phyloP scores from a whole-genome alignment of 305 asterid species.

The Fraxinus dipetala region DNA sequence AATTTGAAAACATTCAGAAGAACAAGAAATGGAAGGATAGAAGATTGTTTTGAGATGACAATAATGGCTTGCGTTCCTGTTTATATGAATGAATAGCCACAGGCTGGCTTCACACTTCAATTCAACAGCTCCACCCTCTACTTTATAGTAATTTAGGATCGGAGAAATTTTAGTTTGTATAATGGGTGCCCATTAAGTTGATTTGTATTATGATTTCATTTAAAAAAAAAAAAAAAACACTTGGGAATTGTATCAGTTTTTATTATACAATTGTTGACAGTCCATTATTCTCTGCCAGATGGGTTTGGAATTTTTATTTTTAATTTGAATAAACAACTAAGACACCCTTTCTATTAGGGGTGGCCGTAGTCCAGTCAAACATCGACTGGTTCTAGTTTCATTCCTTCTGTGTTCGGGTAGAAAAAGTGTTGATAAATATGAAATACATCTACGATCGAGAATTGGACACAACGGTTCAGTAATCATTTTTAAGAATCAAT shows the following conservation, averaged over 20 bases:
- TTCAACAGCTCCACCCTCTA: conserved; percentile 29
- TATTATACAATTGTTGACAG: not conserved
- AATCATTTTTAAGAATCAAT: not conserved
- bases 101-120: conserved; percentile 29
- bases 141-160: not conserved
- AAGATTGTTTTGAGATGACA: conserved; percentile 16
- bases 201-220: not conserved
- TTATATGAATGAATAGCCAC: conserved; percentile 22
- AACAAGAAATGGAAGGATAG: conserved; percentile 7
- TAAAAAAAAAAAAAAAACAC: not conserved
- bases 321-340: not conserved
- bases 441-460: not conserved
- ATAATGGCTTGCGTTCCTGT: conserved; percentile 16
- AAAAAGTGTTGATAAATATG: not conserved
- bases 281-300: conserved; percentile 20
- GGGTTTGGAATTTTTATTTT: conserved; percentile 13
- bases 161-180: conserved; percentile 16
- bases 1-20: conserved; percentile 31
- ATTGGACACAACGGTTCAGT: not conserved
- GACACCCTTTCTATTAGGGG: not conserved
- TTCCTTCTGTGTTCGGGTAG: not conserved
- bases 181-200: conserved; percentile 27
- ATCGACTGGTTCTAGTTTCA: not conserved
- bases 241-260: not conserved
- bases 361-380: not conserved